Percentiles rank a stretch among this genome's conserved stretches.
phyloP scores from a whole-genome alignment of 371 early-diverging fungal species.

The Zancudomyces culisetae region DNA sequence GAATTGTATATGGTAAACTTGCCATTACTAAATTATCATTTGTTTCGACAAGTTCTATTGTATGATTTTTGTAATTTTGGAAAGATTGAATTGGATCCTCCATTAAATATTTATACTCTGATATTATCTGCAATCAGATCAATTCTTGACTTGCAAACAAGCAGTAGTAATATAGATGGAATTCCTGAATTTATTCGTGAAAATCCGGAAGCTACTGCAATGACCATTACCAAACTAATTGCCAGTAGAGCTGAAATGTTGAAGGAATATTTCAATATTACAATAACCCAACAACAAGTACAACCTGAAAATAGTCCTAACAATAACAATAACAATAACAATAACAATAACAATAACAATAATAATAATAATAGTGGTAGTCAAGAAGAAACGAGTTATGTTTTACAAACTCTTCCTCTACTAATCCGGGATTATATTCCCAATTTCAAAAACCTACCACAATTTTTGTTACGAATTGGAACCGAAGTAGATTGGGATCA shows the following conservation, averaged over 20 bases:
- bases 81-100: constrained; percentile 32
- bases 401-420: constrained; percentile 40
- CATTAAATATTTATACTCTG: constrained; percentile 43
- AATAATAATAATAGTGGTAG: not conserved
- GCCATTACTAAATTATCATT: constrained; percentile 48
- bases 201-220: constrained; percentile 11
- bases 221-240: constrained; percentile 35
- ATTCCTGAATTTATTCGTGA: constrained; percentile 25
- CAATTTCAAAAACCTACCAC: constrained; percentile 58
- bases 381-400: constrained; percentile 9
- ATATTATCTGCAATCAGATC: constrained; percentile 39
- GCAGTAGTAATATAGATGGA: constrained; percentile 9
- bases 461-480: constrained; percentile 57
- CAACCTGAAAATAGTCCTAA: constrained; percentile 23
- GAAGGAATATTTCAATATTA: constrained; percentile 62
- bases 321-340: not conserved
- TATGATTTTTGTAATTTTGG: constrained; percentile 75
- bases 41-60: constrained; percentile 72
- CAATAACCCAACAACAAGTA: constrained; percentile 41
- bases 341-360: not conserved
- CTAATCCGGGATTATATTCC: constrained; percentile 58
- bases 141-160: constrained; percentile 21
- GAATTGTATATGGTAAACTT: constrained; percentile 64
- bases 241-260: constrained; percentile 54
- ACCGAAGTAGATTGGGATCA: constrained; percentile 67